Conservation (phyloP, 768 basidiomycete species). For the Cyathus striatus region DNA sequence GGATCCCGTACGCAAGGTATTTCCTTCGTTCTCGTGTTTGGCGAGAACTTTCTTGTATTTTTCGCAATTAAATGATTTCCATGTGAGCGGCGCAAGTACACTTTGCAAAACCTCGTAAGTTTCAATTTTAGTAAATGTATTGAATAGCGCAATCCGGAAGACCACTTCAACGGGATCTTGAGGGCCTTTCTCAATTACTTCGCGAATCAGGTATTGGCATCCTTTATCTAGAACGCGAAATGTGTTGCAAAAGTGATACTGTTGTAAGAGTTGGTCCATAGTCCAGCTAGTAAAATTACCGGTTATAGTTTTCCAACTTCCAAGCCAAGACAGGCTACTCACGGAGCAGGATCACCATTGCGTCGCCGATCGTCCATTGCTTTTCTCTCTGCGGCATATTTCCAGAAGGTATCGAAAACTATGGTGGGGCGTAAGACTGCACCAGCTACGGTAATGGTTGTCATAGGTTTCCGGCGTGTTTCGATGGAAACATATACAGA, state of each 20-base stretch:
- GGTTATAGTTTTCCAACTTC: neutral
- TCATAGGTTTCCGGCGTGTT: too few species aligned
- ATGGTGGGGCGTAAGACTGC: conserved; percentile 37
- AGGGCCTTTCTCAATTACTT: conserved; percentile 67
- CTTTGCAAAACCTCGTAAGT: conserved; percentile 62
- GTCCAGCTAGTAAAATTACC: conserved; percentile 52
- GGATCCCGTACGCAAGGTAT: conserved; percentile 59
- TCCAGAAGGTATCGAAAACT: conserved; percentile 60
- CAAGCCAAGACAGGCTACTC: conserved; percentile 17
- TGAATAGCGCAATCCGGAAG: conserved; percentile 71
- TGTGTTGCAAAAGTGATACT: conserved; percentile 66
- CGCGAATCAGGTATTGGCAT: conserved; percentile 60
- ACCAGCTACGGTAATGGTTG: conserved; percentile 29
- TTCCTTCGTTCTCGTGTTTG: conserved; percentile 26
- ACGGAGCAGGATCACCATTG: conserved; percentile 46
- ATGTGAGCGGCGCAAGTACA: conserved; percentile 55
- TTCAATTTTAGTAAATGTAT: conserved; percentile 62
- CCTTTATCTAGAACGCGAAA: conserved; percentile 70
- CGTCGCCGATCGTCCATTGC: conserved; percentile 51
- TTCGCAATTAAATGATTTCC: conserved; percentile 48
- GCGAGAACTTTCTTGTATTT: conserved; percentile 51
- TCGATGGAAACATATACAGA: too few species aligned
- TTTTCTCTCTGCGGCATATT: conserved; percentile 52
- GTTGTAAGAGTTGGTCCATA: conserved; percentile 48
- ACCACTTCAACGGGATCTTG: conserved; percentile 56